Conservation (phyloP, 73 alveolate genomes). For the Effrenium voratum region DNA sequence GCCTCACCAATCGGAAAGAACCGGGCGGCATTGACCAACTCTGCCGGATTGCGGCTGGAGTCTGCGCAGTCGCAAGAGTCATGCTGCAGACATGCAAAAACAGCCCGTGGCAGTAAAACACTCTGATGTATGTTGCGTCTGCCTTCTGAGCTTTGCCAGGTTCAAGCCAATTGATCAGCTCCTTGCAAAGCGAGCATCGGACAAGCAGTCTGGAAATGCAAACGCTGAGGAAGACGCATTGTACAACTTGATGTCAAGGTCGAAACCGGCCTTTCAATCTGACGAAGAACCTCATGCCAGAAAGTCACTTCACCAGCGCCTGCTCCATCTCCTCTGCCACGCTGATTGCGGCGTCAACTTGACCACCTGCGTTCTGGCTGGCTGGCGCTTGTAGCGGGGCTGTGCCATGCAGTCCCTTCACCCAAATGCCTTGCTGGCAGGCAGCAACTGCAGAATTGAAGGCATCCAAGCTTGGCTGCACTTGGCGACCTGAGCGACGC, state of each 20-base stretch:
- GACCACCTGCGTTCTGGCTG: not conserved
- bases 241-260: constrained; percentile 7
- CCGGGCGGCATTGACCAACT: constrained; percentile 58
- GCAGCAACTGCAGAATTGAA: constrained; percentile 24
- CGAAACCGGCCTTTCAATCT: not conserved
- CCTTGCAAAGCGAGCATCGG: not conserved
- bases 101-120: not conserved
- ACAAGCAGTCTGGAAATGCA: not conserved
- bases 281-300: not conserved
- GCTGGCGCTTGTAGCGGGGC: not conserved
- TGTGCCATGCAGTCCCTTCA: not conserved
- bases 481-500: not conserved
- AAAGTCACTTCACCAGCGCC: not conserved
- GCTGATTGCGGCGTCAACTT: not conserved
- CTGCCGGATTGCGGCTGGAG: constrained; percentile 43
- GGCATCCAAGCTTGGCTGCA: not conserved
- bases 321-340: constrained; percentile 25
- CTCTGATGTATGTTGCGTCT: not conserved
- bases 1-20: constrained; percentile 9
- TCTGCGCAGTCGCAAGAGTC: not conserved
- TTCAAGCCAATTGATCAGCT: not conserved
- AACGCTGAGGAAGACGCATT: not conserved
- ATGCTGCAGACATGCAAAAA: not conserved
- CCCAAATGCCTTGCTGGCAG: not conserved
- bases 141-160: not conserved